phyloP scores from a whole-genome alignment of 2,329 filamentous ascomycete genomes.

The Paraphoma sp. region DNA sequence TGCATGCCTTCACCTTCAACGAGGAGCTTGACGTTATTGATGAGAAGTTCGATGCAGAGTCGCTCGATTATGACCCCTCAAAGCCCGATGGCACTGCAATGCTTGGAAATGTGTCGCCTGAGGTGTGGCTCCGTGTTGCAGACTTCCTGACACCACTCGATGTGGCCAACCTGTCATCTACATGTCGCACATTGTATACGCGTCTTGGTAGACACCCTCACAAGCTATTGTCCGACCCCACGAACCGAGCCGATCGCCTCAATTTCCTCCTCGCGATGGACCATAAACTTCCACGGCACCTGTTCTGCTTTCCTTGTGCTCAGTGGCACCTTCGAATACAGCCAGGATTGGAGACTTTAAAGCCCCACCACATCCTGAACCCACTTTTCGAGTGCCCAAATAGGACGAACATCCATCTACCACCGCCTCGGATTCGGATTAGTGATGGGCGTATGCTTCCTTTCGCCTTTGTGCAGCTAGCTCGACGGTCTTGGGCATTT shows the following conservation, averaged over 20 bases:
- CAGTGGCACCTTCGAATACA: conserved; percentile 62
- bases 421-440: conserved; percentile 58
- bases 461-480: conserved; percentile 66
- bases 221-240: conserved; percentile 39
- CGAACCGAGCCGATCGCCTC: conserved; percentile 55
- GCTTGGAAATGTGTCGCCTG: conserved; percentile 27
- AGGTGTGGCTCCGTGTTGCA: conserved; percentile 33
- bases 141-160: conserved; percentile 36
- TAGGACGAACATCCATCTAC: conserved; percentile 57
- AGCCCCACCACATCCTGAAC: conserved; percentile 61
- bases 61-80: conserved; percentile 29
- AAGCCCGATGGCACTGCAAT: conserved; percentile 31
- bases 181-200: conserved; percentile 35
- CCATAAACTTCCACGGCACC: conserved; percentile 58
- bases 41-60: conserved; percentile 18
- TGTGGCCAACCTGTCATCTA: conserved; percentile 35
- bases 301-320: conserved; percentile 66
- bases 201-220: conserved; percentile 32
- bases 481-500: conserved; percentile 57
- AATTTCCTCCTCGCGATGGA: conserved; percentile 62
- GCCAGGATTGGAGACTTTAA: conserved; percentile 61
- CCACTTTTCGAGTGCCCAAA: conserved; percentile 65
- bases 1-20: conserved; percentile 39
- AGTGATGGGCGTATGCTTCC: conserved; percentile 62
- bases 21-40: conserved; percentile 30